phyloP scores from a whole-genome alignment of 805 yeast species.

The Cyberlindnera maclurae region DNA sequence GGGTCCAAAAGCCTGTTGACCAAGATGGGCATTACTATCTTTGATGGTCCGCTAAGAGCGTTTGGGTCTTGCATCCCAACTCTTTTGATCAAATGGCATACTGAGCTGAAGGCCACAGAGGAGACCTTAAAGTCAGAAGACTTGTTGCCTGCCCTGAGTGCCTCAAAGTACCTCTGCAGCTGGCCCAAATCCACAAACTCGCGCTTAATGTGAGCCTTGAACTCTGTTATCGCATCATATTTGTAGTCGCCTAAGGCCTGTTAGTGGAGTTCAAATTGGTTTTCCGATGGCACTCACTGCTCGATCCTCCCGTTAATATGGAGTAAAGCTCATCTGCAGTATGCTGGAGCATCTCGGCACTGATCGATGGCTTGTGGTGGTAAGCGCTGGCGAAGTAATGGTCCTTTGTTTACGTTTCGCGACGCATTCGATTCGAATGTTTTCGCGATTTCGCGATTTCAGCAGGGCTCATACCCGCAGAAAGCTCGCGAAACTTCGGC shows the following conservation, averaged over 20 bases:
- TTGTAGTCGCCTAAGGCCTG: conserved; percentile 14
- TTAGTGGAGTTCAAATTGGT: neutral
- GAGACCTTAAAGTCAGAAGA: conserved; percentile 32
- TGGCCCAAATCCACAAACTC: conserved; percentile 44
- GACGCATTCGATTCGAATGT: neutral
- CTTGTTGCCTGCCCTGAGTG: conserved; percentile 39
- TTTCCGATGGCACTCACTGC: conserved; percentile 9
- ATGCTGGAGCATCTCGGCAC: conserved; percentile 11
- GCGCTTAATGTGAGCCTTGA: conserved; percentile 49
- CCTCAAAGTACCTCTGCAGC: conserved; percentile 44
- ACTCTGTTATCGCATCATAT: conserved; percentile 20
- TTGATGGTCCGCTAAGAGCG: conserved; percentile 35
- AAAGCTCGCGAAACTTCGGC: conserved; percentile 1
- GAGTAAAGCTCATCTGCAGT: conserved; percentile 13
- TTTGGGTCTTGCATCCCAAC: conserved; percentile 49
- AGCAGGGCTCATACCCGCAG: neutral
- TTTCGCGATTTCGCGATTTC: neutral
- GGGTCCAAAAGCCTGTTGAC: conserved; percentile 39
- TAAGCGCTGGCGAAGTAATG: too few relatives aligned
- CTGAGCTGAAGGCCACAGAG: conserved; percentile 38
- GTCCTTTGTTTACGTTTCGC: conserved; percentile 3
- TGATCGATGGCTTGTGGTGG: too few relatives aligned
- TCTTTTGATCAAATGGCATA: conserved; percentile 51
- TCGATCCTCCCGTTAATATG: conserved; percentile 4
- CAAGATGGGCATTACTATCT: conserved; percentile 44